Base-by-base conservation (phyloP, 768 basidiomycete species). In the Myochromella boudieri region DNA sequence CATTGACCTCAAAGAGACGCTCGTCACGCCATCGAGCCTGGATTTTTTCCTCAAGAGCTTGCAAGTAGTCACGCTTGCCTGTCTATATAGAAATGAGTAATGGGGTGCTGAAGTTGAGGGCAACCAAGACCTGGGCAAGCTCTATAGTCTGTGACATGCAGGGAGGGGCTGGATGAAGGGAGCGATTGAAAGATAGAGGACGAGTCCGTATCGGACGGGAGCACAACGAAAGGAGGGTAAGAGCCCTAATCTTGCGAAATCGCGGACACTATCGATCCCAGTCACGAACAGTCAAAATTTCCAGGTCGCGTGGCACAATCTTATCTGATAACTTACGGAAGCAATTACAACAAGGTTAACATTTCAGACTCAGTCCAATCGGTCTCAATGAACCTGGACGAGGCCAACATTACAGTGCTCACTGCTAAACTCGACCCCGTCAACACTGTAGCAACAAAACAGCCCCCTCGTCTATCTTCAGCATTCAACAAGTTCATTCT, bases 51-150 rank as follows among this genome's bases (percentile, higher is more conserved):
- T 98, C 97, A 47, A 98, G 72, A 17, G 77, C 75, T 61, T 80
- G 86, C 43, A 99, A 69, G 58, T 85, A 73, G 71, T 99, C 97
- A 64, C 97, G 81, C 67, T 98, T 99, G 59, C 79, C 90, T 12
- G 95, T 98, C 92, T 97, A 67, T n/a, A 44, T 37, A 41, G 33
- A 54, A 48, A 54, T 49, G 12, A n/a, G 40, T 25, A 31, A 37
- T 32, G 31, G 29, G 42, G 11, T 6, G 20, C 21, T 38, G n/a
- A 38, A 18, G 25, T 22, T 26, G 17, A 32, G 43, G 22, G 20
- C 6, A 42, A 58, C 31, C 38, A 64, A 38, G 46, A 78, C 83
- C 72, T 84, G 82, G 10, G 79, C 76, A 22, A 84, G 69, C 62
- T 85, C 82, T 57, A 85, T 77, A 40, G 83, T 84, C 62, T 80